A percentile compares a stretch with the other conserved stretches of the same genome.
phyloP scores from a whole-genome alignment of 2,329 filamentous ascomycete species.

The Cladophialophora immunda region DNA sequence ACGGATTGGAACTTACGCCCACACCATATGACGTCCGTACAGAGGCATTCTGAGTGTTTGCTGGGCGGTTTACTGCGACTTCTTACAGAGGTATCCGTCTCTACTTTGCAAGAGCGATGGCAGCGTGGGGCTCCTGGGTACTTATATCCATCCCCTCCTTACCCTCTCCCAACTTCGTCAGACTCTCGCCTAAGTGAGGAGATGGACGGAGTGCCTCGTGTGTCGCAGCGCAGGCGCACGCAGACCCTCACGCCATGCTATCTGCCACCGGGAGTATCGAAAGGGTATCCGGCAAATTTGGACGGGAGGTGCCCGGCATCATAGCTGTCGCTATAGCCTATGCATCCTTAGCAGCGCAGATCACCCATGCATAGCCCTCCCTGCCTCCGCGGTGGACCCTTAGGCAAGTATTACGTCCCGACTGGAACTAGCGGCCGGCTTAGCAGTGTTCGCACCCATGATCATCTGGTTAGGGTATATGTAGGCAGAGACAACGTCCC shows the following conservation, averaged over 20 bases:
- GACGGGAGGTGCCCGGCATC: neutral
- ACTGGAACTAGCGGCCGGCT: neutral
- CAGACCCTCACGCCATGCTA: neutral
- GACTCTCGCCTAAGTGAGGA: neutral
- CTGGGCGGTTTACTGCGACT: neutral
- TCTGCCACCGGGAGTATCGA: neutral
- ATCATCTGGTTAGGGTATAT: neutral
- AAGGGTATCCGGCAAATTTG: neutral
- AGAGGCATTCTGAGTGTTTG: neutral
- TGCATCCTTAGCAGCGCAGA: neutral
- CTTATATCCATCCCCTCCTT: neutral
- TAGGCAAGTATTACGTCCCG: neutral
- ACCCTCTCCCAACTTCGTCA: neutral
- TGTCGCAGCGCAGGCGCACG: neutral
- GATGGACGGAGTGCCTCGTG: neutral
- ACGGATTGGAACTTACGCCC: slow-evolving; percentile 2
- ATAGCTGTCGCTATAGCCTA: neutral
- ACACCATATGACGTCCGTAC: slow-evolving; percentile 13
- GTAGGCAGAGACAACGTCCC: too few relatives aligned
- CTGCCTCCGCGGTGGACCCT: neutral
- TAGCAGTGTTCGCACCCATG: neutral
- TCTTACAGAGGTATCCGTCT: neutral
- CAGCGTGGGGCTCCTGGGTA: neutral
- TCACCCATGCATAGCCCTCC: neutral
- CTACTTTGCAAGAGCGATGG: neutral